Evolutionary conservation across 805 yeast species (phyloP).

Genomic region (Ogataea pignaliae): DNA sequence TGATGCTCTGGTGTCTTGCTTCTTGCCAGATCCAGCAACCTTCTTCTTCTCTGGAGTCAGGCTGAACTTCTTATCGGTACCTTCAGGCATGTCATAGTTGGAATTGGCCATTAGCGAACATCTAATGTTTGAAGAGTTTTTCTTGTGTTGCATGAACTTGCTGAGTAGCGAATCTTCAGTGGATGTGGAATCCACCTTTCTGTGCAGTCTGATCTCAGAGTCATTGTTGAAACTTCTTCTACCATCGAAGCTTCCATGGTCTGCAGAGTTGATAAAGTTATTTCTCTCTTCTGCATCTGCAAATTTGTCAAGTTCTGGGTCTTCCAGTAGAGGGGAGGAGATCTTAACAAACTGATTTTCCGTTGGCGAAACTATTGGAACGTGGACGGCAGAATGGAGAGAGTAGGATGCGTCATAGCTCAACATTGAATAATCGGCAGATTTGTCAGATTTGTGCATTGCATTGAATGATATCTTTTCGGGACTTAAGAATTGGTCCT

Average conservation of each 20-base stretch:
- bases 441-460: constrained; percentile 20
- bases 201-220: constrained; percentile 21
- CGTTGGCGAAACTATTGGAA: constrained; percentile 23
- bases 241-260: constrained; percentile 2
- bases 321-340: neutral
- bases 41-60: constrained; percentile 24
- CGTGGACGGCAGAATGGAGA: constrained; percentile 29
- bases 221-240: constrained; percentile 5
- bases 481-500: neutral
- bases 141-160: constrained; percentile 15
- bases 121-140: constrained; percentile 14
- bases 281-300: constrained; percentile 27
- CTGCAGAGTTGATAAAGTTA: neutral
- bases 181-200: constrained; percentile 24
- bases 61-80: constrained; percentile 15
- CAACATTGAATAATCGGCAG: constrained; percentile 21
- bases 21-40: neutral
- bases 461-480: constrained; percentile 6
- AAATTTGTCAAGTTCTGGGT: constrained; percentile 17
- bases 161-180: constrained; percentile 21
- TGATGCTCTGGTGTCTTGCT: constrained; percentile 12
- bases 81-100: constrained; percentile 25
- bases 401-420: constrained; percentile 27
- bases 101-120: constrained; percentile 26
- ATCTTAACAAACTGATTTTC: constrained; percentile 13